These are phyloP conservation scores for Penicillium fuscoglaucum DNA, from an alignment of 2,329 filamentous ascomycete genomes.

Conservation along the genomic window DNA sequence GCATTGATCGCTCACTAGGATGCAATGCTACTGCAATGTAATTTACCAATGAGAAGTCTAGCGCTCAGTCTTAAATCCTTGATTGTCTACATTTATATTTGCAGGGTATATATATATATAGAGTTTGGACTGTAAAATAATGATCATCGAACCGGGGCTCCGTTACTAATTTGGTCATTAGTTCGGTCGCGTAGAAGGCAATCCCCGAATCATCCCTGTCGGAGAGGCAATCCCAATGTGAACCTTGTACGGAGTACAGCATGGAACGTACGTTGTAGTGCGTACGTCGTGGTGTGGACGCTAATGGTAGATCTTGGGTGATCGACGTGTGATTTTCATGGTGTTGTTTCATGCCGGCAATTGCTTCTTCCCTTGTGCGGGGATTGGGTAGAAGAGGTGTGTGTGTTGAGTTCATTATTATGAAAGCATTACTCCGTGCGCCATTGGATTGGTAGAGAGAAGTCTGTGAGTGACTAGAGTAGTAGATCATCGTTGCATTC, in stretches of 20 bases:
- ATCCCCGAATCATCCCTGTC: neutral
- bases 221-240: neutral
- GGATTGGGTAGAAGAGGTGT: slow-evolving; percentile 4
- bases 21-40: neutral
- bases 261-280: neutral
- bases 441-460: neutral
- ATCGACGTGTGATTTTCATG: slow-evolving; percentile 13
- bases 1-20: slow-evolving; percentile 2
- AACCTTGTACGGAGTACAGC: neutral
- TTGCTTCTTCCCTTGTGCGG: slow-evolving; percentile 12
- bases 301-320: slow-evolving; percentile 21
- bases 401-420: neutral
- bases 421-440: neutral
- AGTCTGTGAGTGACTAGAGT: neutral
- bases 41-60: neutral
- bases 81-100: neutral
- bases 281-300: neutral
- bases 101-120: neutral
- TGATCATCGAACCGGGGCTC: neutral
- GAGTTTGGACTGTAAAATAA: neutral
- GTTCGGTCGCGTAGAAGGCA: neutral
- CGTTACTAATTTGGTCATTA: neutral
- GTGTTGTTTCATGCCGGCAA: slow-evolving; percentile 14
- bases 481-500: slow-evolving; percentile 27
- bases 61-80: neutral